Evolutionary conservation across 2,329 filamentous ascomycete genomes (phyloP).

Genomic region (Monosporascus sp.): DNA sequence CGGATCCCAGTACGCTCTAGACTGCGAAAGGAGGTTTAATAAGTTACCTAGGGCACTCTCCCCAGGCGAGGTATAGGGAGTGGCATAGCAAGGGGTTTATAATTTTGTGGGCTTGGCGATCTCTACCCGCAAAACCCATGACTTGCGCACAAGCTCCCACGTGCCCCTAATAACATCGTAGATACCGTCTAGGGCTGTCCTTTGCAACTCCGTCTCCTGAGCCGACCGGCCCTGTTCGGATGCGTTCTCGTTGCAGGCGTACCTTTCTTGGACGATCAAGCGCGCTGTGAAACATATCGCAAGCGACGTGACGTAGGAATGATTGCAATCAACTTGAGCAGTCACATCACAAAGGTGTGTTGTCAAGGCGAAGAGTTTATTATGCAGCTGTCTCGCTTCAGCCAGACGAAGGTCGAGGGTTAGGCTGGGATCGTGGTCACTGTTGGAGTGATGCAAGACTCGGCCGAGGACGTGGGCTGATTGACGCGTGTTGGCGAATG

Average conservation of each 20-base stretch:
- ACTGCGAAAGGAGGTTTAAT: too few species aligned
- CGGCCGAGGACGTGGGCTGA: constrained; percentile 27
- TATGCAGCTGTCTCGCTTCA: constrained; percentile 14
- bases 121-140: neutral
- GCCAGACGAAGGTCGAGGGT: constrained; percentile 6
- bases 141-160: constrained; percentile 7
- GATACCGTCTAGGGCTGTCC: constrained; percentile 7
- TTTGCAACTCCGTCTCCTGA: constrained; percentile 14
- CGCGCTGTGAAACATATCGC: constrained; percentile 12
- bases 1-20: too few species aligned
- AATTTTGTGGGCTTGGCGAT: neutral
- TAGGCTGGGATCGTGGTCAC: neutral
- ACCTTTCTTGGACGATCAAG: constrained; percentile 11
- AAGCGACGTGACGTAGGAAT: constrained; percentile 2
- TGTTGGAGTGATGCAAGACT: constrained; percentile 20
- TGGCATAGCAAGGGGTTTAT: constrained; percentile 13
- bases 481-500: constrained; percentile 28
- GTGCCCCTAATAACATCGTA: constrained; percentile 1
- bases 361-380: constrained; percentile 7
- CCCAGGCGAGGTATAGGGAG: constrained; percentile 8
- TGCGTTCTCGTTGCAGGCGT: constrained; percentile 14
- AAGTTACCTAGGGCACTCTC: too few species aligned
- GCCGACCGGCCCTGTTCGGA: constrained; percentile 10
- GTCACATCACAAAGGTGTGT: constrained; percentile 6
- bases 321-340: neutral